Percentiles rank a stretch among this genome's conserved stretches.
phyloP scores from a whole-genome alignment of 2,329 filamentous ascomycete genomes.

The Penicillium concentricum region DNA sequence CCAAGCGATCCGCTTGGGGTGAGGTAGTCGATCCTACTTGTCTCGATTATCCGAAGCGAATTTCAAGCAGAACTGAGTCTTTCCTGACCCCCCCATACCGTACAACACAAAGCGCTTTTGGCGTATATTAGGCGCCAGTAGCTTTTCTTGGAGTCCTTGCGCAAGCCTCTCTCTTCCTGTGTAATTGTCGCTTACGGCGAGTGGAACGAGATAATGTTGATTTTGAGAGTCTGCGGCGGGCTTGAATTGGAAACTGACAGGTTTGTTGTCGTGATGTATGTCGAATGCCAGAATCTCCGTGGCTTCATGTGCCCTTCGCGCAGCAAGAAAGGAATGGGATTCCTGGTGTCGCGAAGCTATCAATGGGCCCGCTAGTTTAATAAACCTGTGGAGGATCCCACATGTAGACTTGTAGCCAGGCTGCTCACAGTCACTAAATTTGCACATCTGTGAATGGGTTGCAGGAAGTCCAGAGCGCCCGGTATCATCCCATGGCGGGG shows the following conservation, averaged over 20 bases:
- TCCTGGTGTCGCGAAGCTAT: neutral
- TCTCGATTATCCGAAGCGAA: slow-evolving; percentile 37
- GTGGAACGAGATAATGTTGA: neutral
- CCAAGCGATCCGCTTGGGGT: neutral
- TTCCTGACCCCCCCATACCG: slow-evolving; percentile 42
- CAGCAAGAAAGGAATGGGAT: neutral
- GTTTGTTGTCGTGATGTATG: neutral
- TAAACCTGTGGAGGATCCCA: neutral
- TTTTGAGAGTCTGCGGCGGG: neutral
- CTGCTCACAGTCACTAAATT: neutral
- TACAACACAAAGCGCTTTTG: slow-evolving; percentile 35
- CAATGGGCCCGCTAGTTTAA: neutral
- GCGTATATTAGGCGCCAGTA: neutral
- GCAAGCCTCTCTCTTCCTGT: neutral
- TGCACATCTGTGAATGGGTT: neutral
- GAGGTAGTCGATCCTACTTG: slow-evolving; percentile 20
- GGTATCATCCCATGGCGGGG: neutral
- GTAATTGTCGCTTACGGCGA: neutral
- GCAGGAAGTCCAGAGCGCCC: neutral
- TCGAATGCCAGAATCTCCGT: neutral
- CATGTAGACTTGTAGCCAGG: neutral
- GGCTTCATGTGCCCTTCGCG: neutral
- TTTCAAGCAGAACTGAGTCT: slow-evolving; percentile 41
- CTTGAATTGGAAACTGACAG: neutral
- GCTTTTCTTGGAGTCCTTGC: neutral